phyloP scores from a whole-genome alignment of 148 eudicot genomes.

The Camellia lanceoleosa region DNA sequence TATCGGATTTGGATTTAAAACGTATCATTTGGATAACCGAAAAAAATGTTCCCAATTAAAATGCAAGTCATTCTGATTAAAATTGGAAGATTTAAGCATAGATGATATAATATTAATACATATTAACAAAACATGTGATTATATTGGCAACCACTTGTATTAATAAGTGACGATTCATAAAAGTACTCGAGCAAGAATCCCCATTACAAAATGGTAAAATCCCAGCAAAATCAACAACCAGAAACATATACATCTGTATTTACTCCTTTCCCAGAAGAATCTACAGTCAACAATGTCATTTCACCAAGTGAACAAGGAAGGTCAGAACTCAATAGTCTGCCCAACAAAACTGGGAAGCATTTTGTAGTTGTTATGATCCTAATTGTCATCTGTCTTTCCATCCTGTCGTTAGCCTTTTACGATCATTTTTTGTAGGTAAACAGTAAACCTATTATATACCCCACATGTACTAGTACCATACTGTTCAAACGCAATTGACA shows the following conservation, averaged over 20 bases:
- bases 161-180: neutral
- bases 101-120: no score
- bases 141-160: neutral
- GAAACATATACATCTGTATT: neutral
- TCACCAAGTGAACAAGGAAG: neutral
- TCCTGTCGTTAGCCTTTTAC: neutral
- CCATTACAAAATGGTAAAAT: neutral
- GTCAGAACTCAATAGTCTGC: neutral
- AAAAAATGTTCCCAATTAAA: no score
- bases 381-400: conserved; percentile 5
- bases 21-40: no score
- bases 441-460: neutral
- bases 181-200: neutral
- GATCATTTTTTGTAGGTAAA: neutral
- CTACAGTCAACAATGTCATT: neutral
- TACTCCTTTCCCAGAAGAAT: conserved; percentile 2
- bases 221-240: neutral
- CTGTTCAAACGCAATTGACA: conserved; percentile 10
- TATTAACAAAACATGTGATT: no score
- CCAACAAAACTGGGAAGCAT: neutral
- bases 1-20: no score
- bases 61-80: no score
- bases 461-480: neutral
- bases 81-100: no score
- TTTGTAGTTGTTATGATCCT: neutral